These are phyloP conservation scores for Avena insularis DNA, from an alignment of 176 grass and related monocot species.

Conservation along the genomic window DNA sequence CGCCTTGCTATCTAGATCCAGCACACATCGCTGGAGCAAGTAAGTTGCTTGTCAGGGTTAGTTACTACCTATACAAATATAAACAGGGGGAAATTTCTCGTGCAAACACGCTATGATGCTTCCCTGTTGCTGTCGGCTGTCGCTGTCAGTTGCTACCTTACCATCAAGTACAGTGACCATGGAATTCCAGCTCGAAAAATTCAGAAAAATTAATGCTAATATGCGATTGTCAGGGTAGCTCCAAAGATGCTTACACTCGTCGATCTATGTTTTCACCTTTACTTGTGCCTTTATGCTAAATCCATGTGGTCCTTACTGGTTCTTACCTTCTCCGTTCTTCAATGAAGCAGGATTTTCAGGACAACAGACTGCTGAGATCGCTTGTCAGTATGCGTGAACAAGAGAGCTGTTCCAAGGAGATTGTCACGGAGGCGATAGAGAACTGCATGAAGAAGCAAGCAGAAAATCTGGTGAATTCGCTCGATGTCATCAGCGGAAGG, in stretches of 20 bases:
- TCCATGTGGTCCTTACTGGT: background rate
- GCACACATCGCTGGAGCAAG: background rate
- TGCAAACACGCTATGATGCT: background rate
- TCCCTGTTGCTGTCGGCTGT: background rate
- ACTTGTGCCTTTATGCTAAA: background rate
- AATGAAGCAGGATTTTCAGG: constrained; percentile 66
- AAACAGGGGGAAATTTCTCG: background rate
- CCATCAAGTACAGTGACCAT: too few relatives aligned
- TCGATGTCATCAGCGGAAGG: constrained; percentile 85
- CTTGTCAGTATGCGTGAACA: constrained; percentile 79
- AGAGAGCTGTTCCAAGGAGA: constrained; percentile 66
- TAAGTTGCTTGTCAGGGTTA: background rate
- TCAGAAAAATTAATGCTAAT: too few relatives aligned
- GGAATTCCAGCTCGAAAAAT: too few relatives aligned
- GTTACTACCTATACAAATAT: background rate
- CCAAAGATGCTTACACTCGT: background rate
- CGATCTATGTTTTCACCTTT: background rate
- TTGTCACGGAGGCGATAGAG: constrained; percentile 68
- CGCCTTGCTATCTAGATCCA: background rate
- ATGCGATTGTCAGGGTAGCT: too few relatives aligned
- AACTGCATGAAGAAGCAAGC: constrained; percentile 99
- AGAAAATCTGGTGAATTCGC: constrained; percentile 75
- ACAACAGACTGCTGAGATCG: constrained; percentile 64
- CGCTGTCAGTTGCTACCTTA: background rate
- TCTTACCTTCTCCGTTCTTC: background rate